Evolutionary conservation across 2,329 filamentous ascomycete species (phyloP).

Genomic region (Diplodia seriata): DNA sequence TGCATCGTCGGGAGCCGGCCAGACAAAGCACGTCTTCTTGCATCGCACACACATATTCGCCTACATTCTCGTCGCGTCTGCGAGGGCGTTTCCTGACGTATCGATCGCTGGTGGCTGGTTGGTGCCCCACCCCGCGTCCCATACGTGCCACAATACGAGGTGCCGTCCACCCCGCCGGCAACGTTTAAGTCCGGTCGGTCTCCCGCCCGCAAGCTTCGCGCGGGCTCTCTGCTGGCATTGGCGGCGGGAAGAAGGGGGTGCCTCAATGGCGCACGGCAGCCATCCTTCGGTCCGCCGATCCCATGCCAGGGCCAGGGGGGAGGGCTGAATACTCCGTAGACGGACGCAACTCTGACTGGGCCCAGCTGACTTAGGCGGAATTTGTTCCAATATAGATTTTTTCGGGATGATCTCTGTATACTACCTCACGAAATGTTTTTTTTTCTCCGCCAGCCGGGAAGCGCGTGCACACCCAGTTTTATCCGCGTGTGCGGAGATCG

Average conservation of each 20-base stretch:
- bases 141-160: neutral
- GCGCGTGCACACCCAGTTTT: neutral
- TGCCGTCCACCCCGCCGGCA: neutral
- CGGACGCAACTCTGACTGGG: neutral
- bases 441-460: neutral
- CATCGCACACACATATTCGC: neutral
- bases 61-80: neutral
- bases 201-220: neutral
- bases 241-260: too few species aligned
- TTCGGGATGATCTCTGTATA: neutral
- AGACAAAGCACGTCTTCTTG: neutral
- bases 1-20: neutral
- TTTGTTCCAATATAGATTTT: neutral
- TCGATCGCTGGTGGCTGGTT: neutral
- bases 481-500: neutral
- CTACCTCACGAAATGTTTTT: neutral
- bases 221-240: too few species aligned
- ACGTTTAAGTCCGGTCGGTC: neutral
- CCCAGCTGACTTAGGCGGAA: neutral
- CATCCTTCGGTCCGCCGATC: slow-evolving; percentile 15
- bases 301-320: neutral
- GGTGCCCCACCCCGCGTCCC: neutral
- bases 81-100: neutral
- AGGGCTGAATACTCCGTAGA: neutral
- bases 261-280: slow-evolving; percentile 17